Conservation (phyloP, 2,329 filamentous ascomycete genomes). For the Coleophoma cylindrospora region DNA sequence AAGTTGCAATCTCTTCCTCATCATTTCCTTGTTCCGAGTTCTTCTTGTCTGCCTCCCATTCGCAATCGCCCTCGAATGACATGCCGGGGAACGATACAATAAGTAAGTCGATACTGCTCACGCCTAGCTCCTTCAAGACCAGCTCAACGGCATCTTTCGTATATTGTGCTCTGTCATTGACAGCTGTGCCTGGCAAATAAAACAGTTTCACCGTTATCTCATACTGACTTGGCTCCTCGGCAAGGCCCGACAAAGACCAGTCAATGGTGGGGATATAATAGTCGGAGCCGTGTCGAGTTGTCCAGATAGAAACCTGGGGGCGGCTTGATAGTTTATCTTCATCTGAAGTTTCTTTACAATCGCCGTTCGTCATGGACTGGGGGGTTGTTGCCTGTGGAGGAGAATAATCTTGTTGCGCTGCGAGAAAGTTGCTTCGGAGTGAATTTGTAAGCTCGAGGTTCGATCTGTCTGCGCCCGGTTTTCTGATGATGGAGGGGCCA, state of each 20-base stretch:
- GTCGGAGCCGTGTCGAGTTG: constrained; percentile 50
- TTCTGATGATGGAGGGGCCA: constrained; percentile 78
- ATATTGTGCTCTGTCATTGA: constrained; percentile 61
- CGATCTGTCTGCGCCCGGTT: constrained; percentile 72
- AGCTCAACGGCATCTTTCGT: constrained; percentile 73
- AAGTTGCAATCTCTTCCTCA: constrained; percentile 63
- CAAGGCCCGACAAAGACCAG: constrained; percentile 64
- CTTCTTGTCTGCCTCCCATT: constrained; percentile 64
- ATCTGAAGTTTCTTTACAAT: constrained; percentile 25
- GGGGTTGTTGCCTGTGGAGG: constrained; percentile 25
- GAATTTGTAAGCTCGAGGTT: constrained; percentile 91
- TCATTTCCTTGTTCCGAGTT: constrained; percentile 60
- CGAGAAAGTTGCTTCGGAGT: constrained; percentile 75
- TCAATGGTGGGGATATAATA: constrained; percentile 77
- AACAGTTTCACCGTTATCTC: constrained; percentile 96
- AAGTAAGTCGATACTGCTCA: constrained; percentile 74
- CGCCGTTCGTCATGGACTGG: constrained; percentile 30
- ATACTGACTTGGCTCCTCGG: constrained; percentile 80
- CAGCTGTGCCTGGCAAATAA: constrained; percentile 70
- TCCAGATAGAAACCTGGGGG: constrained; percentile 53
- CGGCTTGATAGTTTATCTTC: constrained; percentile 21
- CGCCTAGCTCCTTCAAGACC: constrained; percentile 74
- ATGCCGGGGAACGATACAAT: constrained; percentile 92
- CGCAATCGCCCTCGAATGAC: constrained; percentile 88
- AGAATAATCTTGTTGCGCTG: constrained; percentile 61